These are phyloP conservation scores for Stipa capillata DNA, from an alignment of 176 grass and related monocot genomes.

Conservation along the genomic window DNA sequence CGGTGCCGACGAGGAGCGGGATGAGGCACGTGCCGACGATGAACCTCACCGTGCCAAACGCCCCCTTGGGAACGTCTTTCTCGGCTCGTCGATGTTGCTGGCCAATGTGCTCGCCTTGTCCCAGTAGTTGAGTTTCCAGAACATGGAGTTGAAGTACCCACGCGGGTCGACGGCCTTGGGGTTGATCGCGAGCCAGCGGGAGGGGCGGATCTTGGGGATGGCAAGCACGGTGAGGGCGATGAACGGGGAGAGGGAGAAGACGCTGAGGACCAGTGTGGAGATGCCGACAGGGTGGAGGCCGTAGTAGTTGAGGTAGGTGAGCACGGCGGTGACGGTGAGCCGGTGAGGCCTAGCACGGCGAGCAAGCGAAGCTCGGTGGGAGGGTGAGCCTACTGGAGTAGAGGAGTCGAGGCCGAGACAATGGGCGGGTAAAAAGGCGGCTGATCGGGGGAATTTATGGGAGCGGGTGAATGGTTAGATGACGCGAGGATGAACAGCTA, in stretches of 20 bases:
- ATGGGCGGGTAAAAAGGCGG: no score
- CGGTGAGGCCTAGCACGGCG: slow-evolving; percentile 41
- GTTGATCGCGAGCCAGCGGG: slow-evolving; percentile 71
- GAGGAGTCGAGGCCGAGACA: slow-evolving; percentile 89
- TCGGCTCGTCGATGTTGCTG: slow-evolving; percentile 65
- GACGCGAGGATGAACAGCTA: no score
- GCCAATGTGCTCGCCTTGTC: slow-evolving; percentile 93
- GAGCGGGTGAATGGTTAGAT: no score
- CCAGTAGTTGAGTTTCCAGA: slow-evolving; percentile 99
- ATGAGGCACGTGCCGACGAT: slow-evolving; percentile 70
- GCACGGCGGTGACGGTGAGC: no score
- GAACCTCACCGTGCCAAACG: slow-evolving; percentile 61
- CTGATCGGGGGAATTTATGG: no score
- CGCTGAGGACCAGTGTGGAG: slow-evolving; percentile 71
- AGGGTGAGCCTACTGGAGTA: slow-evolving; percentile 6
- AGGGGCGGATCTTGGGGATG: slow-evolving; percentile 56
- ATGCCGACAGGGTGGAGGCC: slow-evolving; percentile 76
- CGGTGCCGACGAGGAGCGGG: slow-evolving; percentile 71
- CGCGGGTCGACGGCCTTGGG: slow-evolving; percentile 28
- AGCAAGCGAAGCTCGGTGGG: not conserved
- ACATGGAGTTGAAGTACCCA: slow-evolving; percentile 91
- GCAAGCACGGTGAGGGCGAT: slow-evolving; percentile 64
- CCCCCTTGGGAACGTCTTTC: slow-evolving; percentile 70
- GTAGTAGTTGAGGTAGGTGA: slow-evolving; percentile 89
- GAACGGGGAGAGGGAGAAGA: slow-evolving; percentile 89